Percentiles rank a stretch among this genome's conserved stretches.
These are phyloP conservation scores for Ramicandelaber brevisporus DNA, from an alignment of 192 early-diverging fungal genomes.

Conservation along the genomic window DNA sequence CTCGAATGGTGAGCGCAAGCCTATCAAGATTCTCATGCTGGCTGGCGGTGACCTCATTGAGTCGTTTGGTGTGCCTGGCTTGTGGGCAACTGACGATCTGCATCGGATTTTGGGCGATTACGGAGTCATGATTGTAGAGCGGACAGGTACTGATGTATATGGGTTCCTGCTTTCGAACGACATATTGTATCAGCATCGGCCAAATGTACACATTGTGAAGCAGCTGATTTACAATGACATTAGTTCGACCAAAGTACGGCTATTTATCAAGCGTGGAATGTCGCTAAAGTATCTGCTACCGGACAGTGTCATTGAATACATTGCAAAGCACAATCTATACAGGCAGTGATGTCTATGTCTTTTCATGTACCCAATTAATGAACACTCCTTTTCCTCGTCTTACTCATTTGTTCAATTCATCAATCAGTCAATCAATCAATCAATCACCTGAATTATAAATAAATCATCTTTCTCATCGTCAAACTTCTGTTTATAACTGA, in stretches of 20 bases:
- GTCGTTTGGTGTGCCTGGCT: slow-evolving; percentile 71
- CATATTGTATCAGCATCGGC: slow-evolving; percentile 63
- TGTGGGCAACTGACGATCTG: slow-evolving; percentile 73
- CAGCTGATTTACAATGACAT: slow-evolving; percentile 97
- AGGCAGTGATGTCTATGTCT: too few relatives aligned
- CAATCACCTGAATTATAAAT: too few relatives aligned
- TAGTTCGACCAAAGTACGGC: slow-evolving; percentile 81
- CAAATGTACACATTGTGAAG: slow-evolving; percentile 80
- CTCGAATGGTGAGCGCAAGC: slow-evolving; percentile 14
- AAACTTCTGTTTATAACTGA: too few relatives aligned
- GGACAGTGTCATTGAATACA: slow-evolving; percentile 76
- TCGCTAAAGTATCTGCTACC: slow-evolving; percentile 87
- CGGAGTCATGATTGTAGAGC: slow-evolving; percentile 87
- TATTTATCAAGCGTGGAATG: slow-evolving; percentile 84
- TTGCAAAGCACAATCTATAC: slow-evolving; percentile 56
- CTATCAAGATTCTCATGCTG: slow-evolving; percentile 70
- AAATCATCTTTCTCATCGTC: too few relatives aligned
- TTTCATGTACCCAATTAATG: too few relatives aligned
- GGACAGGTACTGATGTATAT: slow-evolving; percentile 79
- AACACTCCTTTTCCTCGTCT: too few relatives aligned
- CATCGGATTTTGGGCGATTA: slow-evolving; percentile 73
- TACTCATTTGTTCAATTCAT: too few relatives aligned
- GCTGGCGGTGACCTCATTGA: slow-evolving; percentile 94
- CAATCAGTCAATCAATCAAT: too few relatives aligned
- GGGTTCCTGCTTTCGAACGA: slow-evolving; percentile 81